A percentile compares a stretch with the other conserved stretches of the same genome.
phyloP scores from a whole-genome alignment of 2,329 filamentous ascomycete genomes.

The Sclerotinia minor region DNA sequence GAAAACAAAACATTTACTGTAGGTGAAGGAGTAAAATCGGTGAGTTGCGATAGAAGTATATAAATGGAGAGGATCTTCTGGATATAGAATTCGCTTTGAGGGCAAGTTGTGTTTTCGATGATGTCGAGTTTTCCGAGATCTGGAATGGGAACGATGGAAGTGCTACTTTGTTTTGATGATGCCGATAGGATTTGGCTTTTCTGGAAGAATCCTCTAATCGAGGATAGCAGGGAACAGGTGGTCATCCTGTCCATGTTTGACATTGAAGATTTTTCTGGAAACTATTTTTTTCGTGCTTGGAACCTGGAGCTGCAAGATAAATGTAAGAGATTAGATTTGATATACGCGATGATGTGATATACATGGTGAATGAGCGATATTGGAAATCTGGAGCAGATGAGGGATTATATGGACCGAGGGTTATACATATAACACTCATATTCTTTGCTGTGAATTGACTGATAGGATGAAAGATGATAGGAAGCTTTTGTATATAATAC shows the following conservation, averaged over 20 bases:
- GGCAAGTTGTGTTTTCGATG: not conserved
- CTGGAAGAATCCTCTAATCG: not conserved
- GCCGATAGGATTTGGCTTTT: not conserved
- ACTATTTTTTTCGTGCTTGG: not conserved
- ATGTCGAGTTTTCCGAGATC: not conserved
- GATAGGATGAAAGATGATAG: not conserved
- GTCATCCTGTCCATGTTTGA: not conserved
- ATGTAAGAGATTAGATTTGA: conserved; percentile 5
- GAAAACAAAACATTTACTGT: conserved; percentile 43
- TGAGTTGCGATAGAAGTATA: conserved; percentile 15
- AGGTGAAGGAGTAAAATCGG: conserved; percentile 40
- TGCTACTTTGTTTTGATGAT: not conserved
- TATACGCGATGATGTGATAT: not conserved
- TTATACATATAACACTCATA: not conserved
- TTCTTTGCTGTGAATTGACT: not conserved
- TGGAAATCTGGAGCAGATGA: not conserved
- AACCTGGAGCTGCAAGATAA: not conserved
- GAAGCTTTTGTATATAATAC: not conserved
- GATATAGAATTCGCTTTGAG: conserved; percentile 21
- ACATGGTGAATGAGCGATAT: not conserved
- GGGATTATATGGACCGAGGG: too few species aligned
- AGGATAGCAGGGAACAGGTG: not conserved
- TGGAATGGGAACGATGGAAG: not conserved
- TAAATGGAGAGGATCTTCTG: conserved; percentile 22
- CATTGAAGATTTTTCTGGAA: not conserved